phyloP scores from a whole-genome alignment of 805 yeast species.

The Lipomyces orientalis region DNA sequence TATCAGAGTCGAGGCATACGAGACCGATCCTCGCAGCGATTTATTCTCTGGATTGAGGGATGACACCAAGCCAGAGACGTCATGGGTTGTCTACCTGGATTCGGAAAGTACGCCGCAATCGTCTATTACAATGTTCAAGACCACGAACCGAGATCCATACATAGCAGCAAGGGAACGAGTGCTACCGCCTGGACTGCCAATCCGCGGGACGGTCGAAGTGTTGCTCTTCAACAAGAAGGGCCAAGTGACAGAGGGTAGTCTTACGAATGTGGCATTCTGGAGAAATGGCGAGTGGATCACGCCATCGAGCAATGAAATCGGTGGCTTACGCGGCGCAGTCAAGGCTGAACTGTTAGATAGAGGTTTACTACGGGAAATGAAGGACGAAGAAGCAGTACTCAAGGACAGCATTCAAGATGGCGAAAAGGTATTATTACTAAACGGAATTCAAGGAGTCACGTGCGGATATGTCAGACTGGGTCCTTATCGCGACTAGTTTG shows the following conservation, averaged over 20 bases:
- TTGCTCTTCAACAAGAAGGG: slow-evolving; percentile 65
- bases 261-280: slow-evolving; percentile 75
- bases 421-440: slow-evolving; percentile 72
- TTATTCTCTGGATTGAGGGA: slow-evolving; percentile 30
- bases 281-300: slow-evolving; percentile 71
- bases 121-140: slow-evolving; percentile 86
- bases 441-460: slow-evolving; percentile 82
- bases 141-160: slow-evolving; percentile 73
- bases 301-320: slow-evolving; percentile 69
- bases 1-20: slow-evolving; percentile 25
- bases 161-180: slow-evolving; percentile 61
- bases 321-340: slow-evolving; percentile 85
- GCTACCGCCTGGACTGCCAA: slow-evolving; percentile 44
- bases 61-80: slow-evolving; percentile 34
- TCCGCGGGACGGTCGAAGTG: slow-evolving; percentile 58
- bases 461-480: slow-evolving; percentile 31
- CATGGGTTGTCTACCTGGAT: slow-evolving; percentile 72
- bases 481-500: slow-evolving; percentile 1
- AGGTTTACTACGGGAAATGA: slow-evolving; percentile 49
- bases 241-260: slow-evolving; percentile 78
- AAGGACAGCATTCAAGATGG: slow-evolving; percentile 62
- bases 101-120: slow-evolving; percentile 58
- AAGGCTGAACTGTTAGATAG: slow-evolving; percentile 67
- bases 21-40: slow-evolving; percentile 14
- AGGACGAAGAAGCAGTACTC: slow-evolving; percentile 50